Evolutionary conservation across 2,329 filamentous ascomycete genomes (phyloP).

Genomic region (Davidsoniella eucalypti): DNA sequence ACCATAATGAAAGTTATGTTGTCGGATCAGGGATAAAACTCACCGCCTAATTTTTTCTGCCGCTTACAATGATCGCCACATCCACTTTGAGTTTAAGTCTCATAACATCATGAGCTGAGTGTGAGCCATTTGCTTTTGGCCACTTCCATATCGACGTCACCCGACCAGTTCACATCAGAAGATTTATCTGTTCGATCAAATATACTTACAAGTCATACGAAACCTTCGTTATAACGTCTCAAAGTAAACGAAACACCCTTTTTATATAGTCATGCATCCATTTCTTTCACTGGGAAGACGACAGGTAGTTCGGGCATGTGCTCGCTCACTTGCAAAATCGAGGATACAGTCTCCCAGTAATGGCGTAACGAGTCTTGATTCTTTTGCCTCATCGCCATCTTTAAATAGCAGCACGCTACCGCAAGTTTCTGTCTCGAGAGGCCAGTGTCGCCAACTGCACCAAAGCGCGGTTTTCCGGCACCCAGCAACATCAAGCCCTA

Average conservation of each 20-base stretch:
- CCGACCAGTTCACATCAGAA: too few species aligned
- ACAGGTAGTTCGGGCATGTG: conserved; percentile 2
- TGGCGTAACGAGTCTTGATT: background rate
- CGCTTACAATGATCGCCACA: too few species aligned
- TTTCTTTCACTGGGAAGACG: background rate
- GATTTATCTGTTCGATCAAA: too few species aligned
- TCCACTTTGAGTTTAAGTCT: too few species aligned
- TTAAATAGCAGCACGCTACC: background rate
- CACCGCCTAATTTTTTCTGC: too few species aligned
- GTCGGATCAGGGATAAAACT: too few species aligned
- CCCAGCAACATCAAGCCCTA: background rate
- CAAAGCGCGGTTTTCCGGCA: background rate
- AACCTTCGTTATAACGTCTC: too few species aligned
- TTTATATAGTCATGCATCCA: background rate
- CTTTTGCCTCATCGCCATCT: background rate
- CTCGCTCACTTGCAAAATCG: background rate
- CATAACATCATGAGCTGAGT: too few species aligned
- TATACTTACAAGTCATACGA: too few species aligned
- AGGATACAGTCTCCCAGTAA: background rate
- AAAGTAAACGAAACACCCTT: too few species aligned
- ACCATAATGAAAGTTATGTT: too few species aligned
- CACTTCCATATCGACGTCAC: background rate
- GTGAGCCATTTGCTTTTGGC: too few species aligned
- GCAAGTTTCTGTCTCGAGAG: background rate
- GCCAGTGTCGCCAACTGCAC: conserved; percentile 14